Percentiles rank a stretch among this genome's conserved stretches.
phyloP scores from a whole-genome alignment of 345 rosid genomes.

The Alliaria petiolata region DNA sequence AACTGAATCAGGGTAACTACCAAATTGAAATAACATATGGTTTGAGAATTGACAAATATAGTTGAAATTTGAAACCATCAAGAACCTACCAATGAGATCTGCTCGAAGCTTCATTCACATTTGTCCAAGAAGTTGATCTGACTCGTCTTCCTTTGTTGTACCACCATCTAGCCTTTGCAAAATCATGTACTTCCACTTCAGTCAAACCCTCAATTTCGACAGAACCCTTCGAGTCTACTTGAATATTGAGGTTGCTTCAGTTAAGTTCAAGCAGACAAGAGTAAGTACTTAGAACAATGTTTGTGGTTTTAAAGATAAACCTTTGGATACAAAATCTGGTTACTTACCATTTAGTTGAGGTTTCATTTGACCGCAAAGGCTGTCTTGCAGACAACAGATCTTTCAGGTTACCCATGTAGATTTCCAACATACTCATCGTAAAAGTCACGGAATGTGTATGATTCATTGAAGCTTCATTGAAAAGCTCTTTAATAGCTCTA shows the following conservation, averaged over 20 bases:
- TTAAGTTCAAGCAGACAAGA: constrained; percentile 30
- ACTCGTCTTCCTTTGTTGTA: constrained; percentile 68
- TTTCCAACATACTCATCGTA: constrained; percentile 95
- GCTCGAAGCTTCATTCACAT: constrained; percentile 85
- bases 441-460: constrained; percentile 47
- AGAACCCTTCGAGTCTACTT: constrained; percentile 74
- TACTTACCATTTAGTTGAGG: constrained; percentile 48
- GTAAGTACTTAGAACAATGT: constrained; percentile 19
- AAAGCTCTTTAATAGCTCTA: constrained; percentile 67
- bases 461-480: constrained; percentile 43
- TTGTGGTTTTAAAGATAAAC: background rate
- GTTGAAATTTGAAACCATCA: background rate
- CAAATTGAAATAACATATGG: constrained; percentile 27
- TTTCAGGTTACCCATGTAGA: constrained; percentile 76
- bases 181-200: constrained; percentile 60
- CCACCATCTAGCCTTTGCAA: constrained; percentile 74
- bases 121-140: constrained; percentile 80
- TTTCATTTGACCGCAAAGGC: constrained; percentile 38
- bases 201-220: constrained; percentile 85
- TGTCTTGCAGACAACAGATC: constrained; percentile 73
- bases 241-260: constrained; percentile 84
- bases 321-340: background rate
- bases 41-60: background rate
- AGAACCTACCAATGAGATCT: constrained; percentile 86
- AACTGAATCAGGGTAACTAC: constrained; percentile 48